Base-by-base conservation (phyloP, 108 stramenopile species). In the Fragilaria radians region DNA sequence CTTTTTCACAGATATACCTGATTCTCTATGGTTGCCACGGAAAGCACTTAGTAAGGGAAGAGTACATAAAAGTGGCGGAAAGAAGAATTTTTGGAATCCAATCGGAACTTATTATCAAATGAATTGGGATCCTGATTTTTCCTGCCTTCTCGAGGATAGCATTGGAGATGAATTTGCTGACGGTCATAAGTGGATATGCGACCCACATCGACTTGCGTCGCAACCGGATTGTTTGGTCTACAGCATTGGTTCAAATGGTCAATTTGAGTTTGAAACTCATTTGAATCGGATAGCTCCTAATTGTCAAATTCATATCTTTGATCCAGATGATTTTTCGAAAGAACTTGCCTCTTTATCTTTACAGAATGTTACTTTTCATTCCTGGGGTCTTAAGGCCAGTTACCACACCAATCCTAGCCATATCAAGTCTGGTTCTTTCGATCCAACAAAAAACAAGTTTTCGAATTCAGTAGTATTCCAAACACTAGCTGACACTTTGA, bases 161-260 rank as follows among this genome's bases (percentile, higher is more conserved):
- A 57, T 87, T 18, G 73, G 80, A 4, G 59, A 60, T 17, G 27
- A 57, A 22, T 77, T 78, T 5, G 7, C 36, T 42, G 80, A 85
- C 62, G 85, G 85, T 7, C 75, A 71, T 36, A 87, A 83, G 34
- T 83, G 86, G 86, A 54, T 72, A 28, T 83, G 82, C 59, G 74
- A 82, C 55, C 78, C 81, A 11, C 75, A 82, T 63, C 56, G 74
- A 52, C 68, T 79, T 11, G 52, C 25, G 36, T 32, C 17, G 17
- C 9, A 61, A 46, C 57, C 66, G 1, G 67, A 64, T 17, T 74
- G 77, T 55, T 21, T 74, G 29, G 46, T 79, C 0, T 74, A 79
- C 49, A 53, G 46, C 3, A 49, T 79, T 9, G 77, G 73, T 3
- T 60, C 56, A 29, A 52, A 59, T 22, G 68, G 68, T 14, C 34